Percentiles rank a stretch among this genome's conserved stretches.
Evolutionary conservation across 208 protist species (phyloP).

Genomic region (Leishmania amazonensis): DNA sequence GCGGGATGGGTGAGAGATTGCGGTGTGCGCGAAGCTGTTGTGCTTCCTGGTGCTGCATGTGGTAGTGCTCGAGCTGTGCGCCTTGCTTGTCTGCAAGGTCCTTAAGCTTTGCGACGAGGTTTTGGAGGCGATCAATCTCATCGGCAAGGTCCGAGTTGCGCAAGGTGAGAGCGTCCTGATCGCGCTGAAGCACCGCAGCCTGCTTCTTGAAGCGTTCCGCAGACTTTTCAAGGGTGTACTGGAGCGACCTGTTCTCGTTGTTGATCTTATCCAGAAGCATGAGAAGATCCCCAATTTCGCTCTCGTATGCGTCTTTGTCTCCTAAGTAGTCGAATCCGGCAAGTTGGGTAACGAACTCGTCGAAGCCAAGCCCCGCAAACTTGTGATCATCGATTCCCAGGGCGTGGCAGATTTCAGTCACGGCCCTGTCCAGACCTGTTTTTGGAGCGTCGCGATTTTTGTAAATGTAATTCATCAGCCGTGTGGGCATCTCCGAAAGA

Average conservation of each 20-base stretch:
- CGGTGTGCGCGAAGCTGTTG: constrained; percentile 49
- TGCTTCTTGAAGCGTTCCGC: constrained; percentile 59
- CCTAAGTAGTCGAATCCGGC: constrained; percentile 36
- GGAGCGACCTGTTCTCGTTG: constrained; percentile 56
- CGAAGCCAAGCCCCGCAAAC: constrained; percentile 41
- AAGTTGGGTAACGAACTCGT: constrained; percentile 49
- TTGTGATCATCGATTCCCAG: constrained; percentile 40
- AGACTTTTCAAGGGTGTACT: constrained; percentile 61
- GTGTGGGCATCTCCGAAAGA: constrained; percentile 35
- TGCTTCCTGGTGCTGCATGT: constrained; percentile 51
- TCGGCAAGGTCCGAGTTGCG: constrained; percentile 45
- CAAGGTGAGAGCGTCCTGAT: constrained; percentile 44
- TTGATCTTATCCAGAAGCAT: constrained; percentile 63
- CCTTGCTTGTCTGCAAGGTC: constrained; percentile 51
- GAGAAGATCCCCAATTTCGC: constrained; percentile 62
- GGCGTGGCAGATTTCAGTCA: constrained; percentile 46
- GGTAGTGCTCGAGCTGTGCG: constrained; percentile 39
- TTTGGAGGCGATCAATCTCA: constrained; percentile 45
- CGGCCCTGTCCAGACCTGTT: constrained; percentile 42
- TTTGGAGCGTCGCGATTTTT: constrained; percentile 38
- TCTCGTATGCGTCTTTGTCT: constrained; percentile 65
- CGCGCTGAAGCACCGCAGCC: constrained; percentile 43
- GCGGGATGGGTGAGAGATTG: constrained; percentile 31
- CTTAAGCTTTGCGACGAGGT: constrained; percentile 52
- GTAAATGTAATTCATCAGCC: constrained; percentile 46